Conservation (phyloP, 768 basidiomycete species). For the Dentipellis sp. region DNA sequence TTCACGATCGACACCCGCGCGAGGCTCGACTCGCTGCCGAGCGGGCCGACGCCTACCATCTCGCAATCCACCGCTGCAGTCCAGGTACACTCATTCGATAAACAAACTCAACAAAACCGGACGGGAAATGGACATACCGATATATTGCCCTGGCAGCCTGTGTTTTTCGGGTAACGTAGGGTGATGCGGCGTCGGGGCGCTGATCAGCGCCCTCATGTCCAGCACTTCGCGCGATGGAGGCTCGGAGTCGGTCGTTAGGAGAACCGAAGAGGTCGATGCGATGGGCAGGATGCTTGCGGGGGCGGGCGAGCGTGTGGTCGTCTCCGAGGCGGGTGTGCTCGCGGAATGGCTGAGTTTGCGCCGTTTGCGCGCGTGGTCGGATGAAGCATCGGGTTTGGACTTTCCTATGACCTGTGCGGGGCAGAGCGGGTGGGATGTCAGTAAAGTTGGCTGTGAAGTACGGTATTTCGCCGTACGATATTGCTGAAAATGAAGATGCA, state of each 20-base stretch:
- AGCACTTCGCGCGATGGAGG: neutral
- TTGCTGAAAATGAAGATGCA: too few relatives aligned
- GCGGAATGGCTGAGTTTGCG: neutral
- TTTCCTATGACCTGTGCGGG: too few relatives aligned
- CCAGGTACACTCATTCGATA: neutral
- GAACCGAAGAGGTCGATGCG: too few relatives aligned
- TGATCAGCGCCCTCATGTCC: constrained; percentile 4
- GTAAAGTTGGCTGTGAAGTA: too few relatives aligned
- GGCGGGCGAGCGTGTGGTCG: neutral
- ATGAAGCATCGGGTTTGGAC: neutral
- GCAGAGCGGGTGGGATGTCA: too few relatives aligned
- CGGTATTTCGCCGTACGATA: too few relatives aligned
- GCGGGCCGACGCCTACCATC: constrained; percentile 93
- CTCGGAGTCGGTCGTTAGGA: too few relatives aligned
- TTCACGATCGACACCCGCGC: constrained; percentile 90
- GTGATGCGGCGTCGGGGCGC: constrained; percentile 22
- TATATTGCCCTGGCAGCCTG: constrained; percentile 48
- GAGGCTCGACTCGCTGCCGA: constrained; percentile 72
- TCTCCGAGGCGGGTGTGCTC: neutral
- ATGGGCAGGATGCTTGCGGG: too few relatives aligned
- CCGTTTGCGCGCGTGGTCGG: neutral
- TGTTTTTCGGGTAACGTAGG: constrained; percentile 8
- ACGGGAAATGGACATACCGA: constrained; percentile 25
- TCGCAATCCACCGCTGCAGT: constrained; percentile 74
- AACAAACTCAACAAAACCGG: neutral